phyloP scores from a whole-genome alignment of 2,329 filamentous ascomycete genomes.

The Blastomyces silverae region DNA sequence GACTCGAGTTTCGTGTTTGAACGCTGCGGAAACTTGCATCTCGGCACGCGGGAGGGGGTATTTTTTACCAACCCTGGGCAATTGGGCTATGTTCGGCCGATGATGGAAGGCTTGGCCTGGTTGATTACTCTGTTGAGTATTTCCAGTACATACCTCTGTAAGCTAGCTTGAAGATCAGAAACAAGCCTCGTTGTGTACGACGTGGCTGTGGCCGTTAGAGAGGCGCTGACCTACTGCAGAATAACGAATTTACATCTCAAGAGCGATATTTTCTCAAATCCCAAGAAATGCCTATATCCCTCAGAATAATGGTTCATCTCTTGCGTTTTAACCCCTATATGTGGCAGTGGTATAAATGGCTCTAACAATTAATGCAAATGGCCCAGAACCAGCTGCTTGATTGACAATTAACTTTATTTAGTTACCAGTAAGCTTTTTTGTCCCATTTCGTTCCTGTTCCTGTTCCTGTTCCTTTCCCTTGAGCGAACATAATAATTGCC shows the following conservation, averaged over 20 bases:
- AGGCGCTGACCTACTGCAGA: neutral
- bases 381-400: neutral
- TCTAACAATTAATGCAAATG: neutral
- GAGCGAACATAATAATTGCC: too few species aligned
- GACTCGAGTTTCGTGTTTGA: conserved; percentile 3
- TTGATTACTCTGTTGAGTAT: neutral
- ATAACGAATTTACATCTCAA: neutral
- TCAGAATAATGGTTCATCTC: neutral
- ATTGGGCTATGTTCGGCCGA: neutral
- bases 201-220: neutral
- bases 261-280: neutral
- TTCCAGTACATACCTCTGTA: too few species aligned
- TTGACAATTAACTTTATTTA: neutral
- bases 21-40: too few species aligned
- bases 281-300: neutral
- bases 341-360: neutral
- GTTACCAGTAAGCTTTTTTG: neutral
- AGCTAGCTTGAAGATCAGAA: neutral
- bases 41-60: neutral
- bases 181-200: neutral
- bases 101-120: neutral
- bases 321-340: neutral
- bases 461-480: neutral
- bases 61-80: neutral
- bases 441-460: neutral